Evolutionary conservation across 2,329 filamentous ascomycete species (phyloP).

Genomic region (Talaromyces sp.): DNA sequence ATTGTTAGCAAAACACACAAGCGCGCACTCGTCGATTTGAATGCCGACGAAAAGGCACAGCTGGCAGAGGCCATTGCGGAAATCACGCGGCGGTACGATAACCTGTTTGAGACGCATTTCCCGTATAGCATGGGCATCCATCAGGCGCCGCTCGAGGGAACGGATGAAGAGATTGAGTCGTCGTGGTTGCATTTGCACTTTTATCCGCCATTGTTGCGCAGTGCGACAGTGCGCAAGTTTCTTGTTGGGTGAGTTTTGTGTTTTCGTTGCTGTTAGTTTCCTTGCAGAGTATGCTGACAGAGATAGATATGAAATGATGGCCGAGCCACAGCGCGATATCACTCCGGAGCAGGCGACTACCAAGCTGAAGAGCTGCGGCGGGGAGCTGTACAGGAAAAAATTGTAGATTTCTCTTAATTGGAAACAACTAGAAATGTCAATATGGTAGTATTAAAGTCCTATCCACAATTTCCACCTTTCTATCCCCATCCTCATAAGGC

Average conservation of each 20-base stretch:
- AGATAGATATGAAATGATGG: constrained; percentile 77
- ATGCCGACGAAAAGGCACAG: constrained; percentile 60
- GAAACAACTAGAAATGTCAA: not conserved
- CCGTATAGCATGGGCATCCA: constrained; percentile 97
- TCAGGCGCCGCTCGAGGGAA: constrained; percentile 82
- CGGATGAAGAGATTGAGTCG: constrained; percentile 74
- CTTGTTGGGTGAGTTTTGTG: constrained; percentile 69
- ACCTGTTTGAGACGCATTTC: constrained; percentile 93
- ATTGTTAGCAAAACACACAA: constrained; percentile 80
- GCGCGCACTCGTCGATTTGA: constrained; percentile 77
- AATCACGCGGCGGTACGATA: constrained; percentile 88
- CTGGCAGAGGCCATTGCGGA: constrained; percentile 84
- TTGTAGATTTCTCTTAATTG: constrained; percentile 20
- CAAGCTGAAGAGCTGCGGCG: constrained; percentile 68
- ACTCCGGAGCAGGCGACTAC: constrained; percentile 92
- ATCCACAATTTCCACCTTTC: not conserved
- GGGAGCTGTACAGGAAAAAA: constrained; percentile 75
- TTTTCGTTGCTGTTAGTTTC: too few relatives aligned
- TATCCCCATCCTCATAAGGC: not conserved
- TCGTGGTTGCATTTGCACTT: constrained; percentile 97
- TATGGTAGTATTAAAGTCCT: not conserved
- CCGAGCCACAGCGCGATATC: constrained; percentile 96
- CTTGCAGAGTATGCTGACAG: constrained; percentile 8
- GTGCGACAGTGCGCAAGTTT: constrained; percentile 92
- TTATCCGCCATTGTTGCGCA: constrained; percentile 87